These are phyloP conservation scores for Pythium phragmiticola DNA, from an alignment of 352 stramenopile genomes.

Conservation along the genomic window DNA sequence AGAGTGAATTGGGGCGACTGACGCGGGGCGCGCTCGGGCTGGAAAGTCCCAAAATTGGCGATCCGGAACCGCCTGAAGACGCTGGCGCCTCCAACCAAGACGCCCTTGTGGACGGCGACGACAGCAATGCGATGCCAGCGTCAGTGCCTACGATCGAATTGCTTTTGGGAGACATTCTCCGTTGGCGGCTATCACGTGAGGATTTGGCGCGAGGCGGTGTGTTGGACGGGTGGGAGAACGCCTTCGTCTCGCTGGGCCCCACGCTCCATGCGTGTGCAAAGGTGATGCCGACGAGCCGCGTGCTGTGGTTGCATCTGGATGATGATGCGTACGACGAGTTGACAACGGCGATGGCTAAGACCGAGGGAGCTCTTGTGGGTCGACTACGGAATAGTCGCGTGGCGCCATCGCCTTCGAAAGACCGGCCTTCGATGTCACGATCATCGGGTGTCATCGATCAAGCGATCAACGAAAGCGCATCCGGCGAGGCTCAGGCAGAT, in stretches of 20 bases:
- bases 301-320: conserved; percentile 63
- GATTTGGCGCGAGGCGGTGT: conserved; percentile 70
- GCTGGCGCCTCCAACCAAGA: background rate
- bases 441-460: conserved; percentile 2
- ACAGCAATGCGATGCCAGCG: background rate
- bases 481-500: background rate
- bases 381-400: background rate
- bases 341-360: conserved; percentile 16
- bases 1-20: conserved; percentile 40
- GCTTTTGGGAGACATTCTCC: conserved; percentile 58
- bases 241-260: conserved; percentile 41
- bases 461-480: background rate
- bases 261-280: conserved; percentile 40
- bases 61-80: background rate
- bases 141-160: conserved; percentile 22
- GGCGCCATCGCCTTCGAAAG: conserved; percentile 7
- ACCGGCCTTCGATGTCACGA: background rate
- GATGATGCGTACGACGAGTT: conserved; percentile 71
- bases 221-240: conserved; percentile 73
- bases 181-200: conserved; percentile 55
- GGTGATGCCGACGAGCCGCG: conserved; percentile 37
- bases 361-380: background rate
- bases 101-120: background rate
- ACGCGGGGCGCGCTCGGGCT: conserved; percentile 26
- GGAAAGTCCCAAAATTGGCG: background rate